Conservation (phyloP, 78 protist species). For the Diacronema lutheri region DNA sequence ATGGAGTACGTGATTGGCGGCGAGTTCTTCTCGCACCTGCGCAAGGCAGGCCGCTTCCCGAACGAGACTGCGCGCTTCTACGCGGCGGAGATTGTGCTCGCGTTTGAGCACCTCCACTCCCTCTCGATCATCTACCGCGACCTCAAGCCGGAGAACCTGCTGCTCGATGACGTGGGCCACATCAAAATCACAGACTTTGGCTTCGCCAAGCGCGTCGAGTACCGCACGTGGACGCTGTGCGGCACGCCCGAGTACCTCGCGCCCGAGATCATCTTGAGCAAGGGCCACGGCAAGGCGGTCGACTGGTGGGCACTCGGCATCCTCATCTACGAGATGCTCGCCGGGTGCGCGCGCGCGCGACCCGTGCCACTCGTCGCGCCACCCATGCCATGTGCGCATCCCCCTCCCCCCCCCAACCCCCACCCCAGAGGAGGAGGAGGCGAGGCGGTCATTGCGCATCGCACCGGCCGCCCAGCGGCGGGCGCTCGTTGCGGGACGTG, state of each 20-base stretch:
- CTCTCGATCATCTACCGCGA: conserved; percentile 81
- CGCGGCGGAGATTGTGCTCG: conserved; percentile 73
- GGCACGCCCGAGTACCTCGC: conserved; percentile 93
- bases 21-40: conserved; percentile 46
- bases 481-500: too few species aligned
- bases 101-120: conserved; percentile 75
- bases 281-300: conserved; percentile 61
- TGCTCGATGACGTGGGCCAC: conserved; percentile 65
- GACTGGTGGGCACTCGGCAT: conserved; percentile 50
- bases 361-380: too few species aligned
- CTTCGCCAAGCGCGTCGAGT: conserved; percentile 78
- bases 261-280: conserved; percentile 83
- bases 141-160: conserved; percentile 88
- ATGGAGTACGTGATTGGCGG: conserved; percentile 50
- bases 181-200: conserved; percentile 83
- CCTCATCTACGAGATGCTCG: conserved; percentile 36
- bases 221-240: conserved; percentile 86
- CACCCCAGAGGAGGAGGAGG: too few species aligned
- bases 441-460: too few species aligned
- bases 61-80: conserved; percentile 64
- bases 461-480: too few species aligned
- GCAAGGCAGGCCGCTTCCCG: conserved; percentile 24
- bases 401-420: too few species aligned
- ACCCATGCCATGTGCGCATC: too few species aligned
- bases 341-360: background rate